phyloP scores from a whole-genome alignment of 2,329 filamentous ascomycete species.

The Sphaerulina vaccinii region DNA sequence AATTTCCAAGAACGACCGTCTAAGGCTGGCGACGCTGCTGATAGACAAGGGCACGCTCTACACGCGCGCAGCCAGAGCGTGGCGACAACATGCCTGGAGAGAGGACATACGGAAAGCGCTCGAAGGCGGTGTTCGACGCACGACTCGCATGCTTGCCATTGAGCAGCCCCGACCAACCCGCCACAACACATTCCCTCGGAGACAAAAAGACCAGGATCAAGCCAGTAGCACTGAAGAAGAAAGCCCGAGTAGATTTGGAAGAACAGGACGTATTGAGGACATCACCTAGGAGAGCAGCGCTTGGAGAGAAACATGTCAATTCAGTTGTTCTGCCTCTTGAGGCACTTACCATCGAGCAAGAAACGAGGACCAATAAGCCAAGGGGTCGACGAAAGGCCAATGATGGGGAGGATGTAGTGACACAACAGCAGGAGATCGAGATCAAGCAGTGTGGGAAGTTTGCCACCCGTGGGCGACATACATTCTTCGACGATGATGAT shows the following conservation, averaged over 20 bases:
- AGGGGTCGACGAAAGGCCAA: constrained; percentile 3
- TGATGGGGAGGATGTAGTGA: neutral
- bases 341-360: constrained; percentile 3
- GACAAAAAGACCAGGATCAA: constrained; percentile 2
- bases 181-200: constrained; percentile 10
- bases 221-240: constrained; percentile 9
- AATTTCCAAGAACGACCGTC: neutral
- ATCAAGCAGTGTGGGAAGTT: constrained; percentile 7
- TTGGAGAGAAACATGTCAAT: constrained; percentile 28
- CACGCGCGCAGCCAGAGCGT: neutral
- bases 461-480: constrained; percentile 11
- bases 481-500: constrained; percentile 14
- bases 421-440: constrained; percentile 9
- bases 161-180: constrained; percentile 29
- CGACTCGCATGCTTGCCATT: constrained; percentile 21
- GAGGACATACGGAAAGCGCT: constrained; percentile 40
- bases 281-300: constrained; percentile 21
- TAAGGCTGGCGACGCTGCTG: neutral
- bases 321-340: constrained; percentile 21
- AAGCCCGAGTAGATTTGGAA: neutral
- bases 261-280: neutral
- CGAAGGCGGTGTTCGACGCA: constrained; percentile 31
- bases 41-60: neutral
- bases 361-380: constrained; percentile 11
- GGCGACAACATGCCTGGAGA: constrained; percentile 35